Evolutionary conservation across 805 yeast species (phyloP).

Genomic region (Brettanomyces naardenensis): DNA sequence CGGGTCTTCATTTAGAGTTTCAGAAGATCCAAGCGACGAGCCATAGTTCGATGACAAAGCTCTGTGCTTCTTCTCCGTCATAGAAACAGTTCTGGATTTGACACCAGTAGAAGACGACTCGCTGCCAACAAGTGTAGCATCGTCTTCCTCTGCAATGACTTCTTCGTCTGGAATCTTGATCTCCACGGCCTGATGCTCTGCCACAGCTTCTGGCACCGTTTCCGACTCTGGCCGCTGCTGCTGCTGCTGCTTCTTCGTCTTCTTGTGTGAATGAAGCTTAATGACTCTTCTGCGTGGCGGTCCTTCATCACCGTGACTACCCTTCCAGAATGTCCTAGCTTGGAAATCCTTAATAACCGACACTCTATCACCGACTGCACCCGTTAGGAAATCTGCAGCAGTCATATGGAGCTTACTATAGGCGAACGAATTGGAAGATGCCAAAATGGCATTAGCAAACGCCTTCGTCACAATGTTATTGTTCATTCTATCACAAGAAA

Average conservation of each 20-base stretch:
- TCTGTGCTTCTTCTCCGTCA: background rate
- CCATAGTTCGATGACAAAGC: background rate
- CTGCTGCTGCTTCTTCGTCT: background rate
- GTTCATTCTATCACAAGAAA: constrained; percentile 27
- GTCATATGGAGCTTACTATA: constrained; percentile 27
- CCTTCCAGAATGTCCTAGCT: constrained; percentile 31
- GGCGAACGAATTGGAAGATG: constrained; percentile 18
- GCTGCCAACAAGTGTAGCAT: background rate
- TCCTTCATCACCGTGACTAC: constrained; percentile 20
- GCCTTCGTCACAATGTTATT: constrained; percentile 26
- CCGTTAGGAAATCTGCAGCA: constrained; percentile 18
- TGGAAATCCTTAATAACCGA: constrained; percentile 39
- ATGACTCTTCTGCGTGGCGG: constrained; percentile 20
- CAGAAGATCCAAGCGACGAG: background rate
- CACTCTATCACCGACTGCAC: constrained; percentile 29
- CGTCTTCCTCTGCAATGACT: background rate
- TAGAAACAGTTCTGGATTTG: too few species aligned
- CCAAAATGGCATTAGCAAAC: constrained; percentile 22
- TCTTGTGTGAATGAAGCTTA: constrained; percentile 13
- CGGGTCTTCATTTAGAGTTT: background rate
- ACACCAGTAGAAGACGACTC: too few species aligned
- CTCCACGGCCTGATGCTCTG: background rate
- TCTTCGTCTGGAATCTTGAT: background rate
- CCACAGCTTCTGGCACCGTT: background rate
- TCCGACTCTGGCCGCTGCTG: constrained; percentile 2